Evolutionary conservation across 192 early-diverging fungal species (phyloP), one percentile per base, ranked within the genome.

Genomic region (Coemansia sp.): DNA sequence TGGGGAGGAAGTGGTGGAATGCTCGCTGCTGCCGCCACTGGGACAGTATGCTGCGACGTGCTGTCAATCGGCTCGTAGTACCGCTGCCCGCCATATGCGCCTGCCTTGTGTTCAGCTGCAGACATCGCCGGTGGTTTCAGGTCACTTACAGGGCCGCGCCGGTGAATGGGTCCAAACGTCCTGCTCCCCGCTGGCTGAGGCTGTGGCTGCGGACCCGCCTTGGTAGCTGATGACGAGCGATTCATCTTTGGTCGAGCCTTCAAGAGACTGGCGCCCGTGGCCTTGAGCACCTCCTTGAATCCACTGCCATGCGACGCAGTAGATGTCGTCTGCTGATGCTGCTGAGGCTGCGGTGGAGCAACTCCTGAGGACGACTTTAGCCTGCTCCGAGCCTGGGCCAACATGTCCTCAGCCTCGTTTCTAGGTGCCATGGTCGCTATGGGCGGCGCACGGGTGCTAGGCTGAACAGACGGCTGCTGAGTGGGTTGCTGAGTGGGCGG

Each of bases 201-300:
- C 8, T 32, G 66, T 15, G 43, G 27, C 57, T 58, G 46, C 24
- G 14, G 46, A 14, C 39, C n/a, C 6, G 53, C 24, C 29, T 62
- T 68, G 18, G 72, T 53, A 3, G 72, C 61, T 10, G 72, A 68
- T 32, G 67, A 59, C 38, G 68, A 62, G 33, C 75, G 53, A 41
- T 68, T 72, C 41, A 62, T 62, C 12, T 62, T 65, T 14, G 75
- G 75, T 8, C 75, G 69, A 10, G 65, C 54, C 53, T 60, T 54
- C 24, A 77, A 62, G 40, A 77, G 63, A 43, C 44, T 77, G 8
- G 74, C 74, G 38, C 74, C 74, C 0, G 68, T 77, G 3, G 69
- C 57, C 58, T 77, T 71, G 4, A 77, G 68, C 36, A 61, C 70
- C 8, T 77, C 74, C 58, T 77, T 77, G 36, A 77, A 29, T 8